Percentiles rank a stretch among this genome's conserved stretches.
Conservation (phyloP, 164 flowering plant species). For the Stephania cephalantha region DNA sequence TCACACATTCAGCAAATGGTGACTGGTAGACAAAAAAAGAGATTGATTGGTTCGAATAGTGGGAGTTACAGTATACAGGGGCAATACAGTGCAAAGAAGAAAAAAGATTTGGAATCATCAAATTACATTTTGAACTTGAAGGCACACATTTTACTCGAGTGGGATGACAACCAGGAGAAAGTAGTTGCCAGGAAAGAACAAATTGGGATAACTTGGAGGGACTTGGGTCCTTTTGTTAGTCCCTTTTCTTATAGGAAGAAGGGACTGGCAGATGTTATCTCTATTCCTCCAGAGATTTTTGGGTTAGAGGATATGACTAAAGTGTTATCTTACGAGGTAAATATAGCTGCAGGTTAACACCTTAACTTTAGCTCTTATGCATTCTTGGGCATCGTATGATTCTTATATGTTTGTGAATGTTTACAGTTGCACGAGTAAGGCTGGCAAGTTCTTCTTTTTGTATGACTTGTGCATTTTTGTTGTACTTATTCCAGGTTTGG, state of each 20-base stretch:
- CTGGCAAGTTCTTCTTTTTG: background rate
- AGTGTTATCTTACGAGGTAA: slow-evolving; percentile 74
- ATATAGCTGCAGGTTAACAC: slow-evolving; percentile 1
- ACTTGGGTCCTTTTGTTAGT: slow-evolving; percentile 48
- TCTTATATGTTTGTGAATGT: background rate
- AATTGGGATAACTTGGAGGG: slow-evolving; percentile 55
- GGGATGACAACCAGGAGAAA: slow-evolving; percentile 49
- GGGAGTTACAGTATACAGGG: slow-evolving; percentile 39
- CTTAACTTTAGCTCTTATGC: background rate
- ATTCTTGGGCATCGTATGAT: background rate
- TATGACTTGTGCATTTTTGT: background rate
- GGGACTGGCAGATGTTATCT: slow-evolving; percentile 56
- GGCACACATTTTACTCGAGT: slow-evolving; percentile 55
- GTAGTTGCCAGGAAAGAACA: slow-evolving; percentile 75
- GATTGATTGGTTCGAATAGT: slow-evolving; percentile 38
- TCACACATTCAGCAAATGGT: slow-evolving; percentile 38
- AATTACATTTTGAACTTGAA: slow-evolving; percentile 31
- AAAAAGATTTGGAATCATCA: slow-evolving; percentile 26
- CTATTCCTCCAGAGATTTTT: slow-evolving; percentile 59
- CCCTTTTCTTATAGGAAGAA: slow-evolving; percentile 24
- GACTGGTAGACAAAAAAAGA: slow-evolving; percentile 67
- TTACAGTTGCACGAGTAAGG: background rate
- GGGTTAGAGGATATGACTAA: slow-evolving; percentile 46
- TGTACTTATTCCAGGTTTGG: slow-evolving; percentile 54
- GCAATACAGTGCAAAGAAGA: slow-evolving; percentile 43